Evolutionary conservation across 2,329 filamentous ascomycete genomes (phyloP).

Genomic region (Teratosphaeria zuluensis): DNA sequence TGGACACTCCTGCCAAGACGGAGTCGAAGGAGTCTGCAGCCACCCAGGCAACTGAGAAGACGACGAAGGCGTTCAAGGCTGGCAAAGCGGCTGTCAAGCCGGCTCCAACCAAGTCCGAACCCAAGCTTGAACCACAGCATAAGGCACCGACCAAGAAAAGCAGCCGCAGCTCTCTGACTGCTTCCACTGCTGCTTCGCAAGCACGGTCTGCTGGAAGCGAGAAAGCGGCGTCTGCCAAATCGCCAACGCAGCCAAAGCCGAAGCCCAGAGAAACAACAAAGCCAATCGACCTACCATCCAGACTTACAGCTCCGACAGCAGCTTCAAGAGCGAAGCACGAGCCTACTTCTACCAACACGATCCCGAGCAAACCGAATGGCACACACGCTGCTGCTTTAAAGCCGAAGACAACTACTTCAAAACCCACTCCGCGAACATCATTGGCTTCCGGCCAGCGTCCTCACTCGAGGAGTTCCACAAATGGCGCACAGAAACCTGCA

Average conservation of each 20-base stretch:
- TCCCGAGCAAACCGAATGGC: slow-evolving; percentile 14
- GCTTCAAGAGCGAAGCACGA: slow-evolving; percentile 56
- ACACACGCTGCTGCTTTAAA: slow-evolving; percentile 20
- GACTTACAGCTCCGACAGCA: slow-evolving; percentile 60
- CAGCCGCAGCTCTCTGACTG: slow-evolving; percentile 25
- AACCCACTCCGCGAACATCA: slow-evolving; percentile 29
- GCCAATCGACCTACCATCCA: slow-evolving; percentile 56
- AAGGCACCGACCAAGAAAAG: slow-evolving; percentile 20
- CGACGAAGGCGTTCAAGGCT: slow-evolving; percentile 1
- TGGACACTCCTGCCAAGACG: neutral
- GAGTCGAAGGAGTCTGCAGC: neutral
- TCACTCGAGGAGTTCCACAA: slow-evolving; percentile 37
- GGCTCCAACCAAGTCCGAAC: slow-evolving; percentile 10
- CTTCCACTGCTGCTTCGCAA: slow-evolving; percentile 25
- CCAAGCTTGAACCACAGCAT: slow-evolving; percentile 9
- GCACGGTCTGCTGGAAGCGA: slow-evolving; percentile 14
- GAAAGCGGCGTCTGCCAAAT: slow-evolving; percentile 8
- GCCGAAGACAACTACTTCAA: slow-evolving; percentile 19
- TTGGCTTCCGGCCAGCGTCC: slow-evolving; percentile 30
- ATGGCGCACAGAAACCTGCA: slow-evolving; percentile 23
- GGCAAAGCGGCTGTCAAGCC: slow-evolving; percentile 1
- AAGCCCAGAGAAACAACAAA: slow-evolving; percentile 60
- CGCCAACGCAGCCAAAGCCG: slow-evolving; percentile 9
- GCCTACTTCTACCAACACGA: slow-evolving; percentile 5
- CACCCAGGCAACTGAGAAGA: neutral